Evolutionary conservation across 495 filamentous ascomycete genomes (phyloP), one percentile per base, ranked within the genome.

Genomic region (Cercophora sp.): DNA sequence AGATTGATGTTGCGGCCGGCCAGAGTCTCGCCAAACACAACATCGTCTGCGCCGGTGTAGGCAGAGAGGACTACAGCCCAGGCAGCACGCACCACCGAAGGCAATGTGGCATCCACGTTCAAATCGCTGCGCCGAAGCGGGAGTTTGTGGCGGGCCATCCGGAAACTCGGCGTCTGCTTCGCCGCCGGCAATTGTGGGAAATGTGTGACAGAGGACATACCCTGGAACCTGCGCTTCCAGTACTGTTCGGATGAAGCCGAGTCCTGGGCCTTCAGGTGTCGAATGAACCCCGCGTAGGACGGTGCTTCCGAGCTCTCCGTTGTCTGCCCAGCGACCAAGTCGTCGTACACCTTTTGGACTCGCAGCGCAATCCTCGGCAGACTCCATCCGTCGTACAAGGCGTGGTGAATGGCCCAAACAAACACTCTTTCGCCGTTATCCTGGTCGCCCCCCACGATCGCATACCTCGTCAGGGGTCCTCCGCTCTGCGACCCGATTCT

Each of bases 361-460:
- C 70, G 65, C 2, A 77, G 58, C 3, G 75, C 63, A 24, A 84
- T 67, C 0, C 80, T 51, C 2, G 68, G 64, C 36, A 79, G 63
- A 9, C 73, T 79, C 81, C 81, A 86, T 22, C 81, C 82, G 52
- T 87, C 84, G 57, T 85, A 87, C 4, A 87, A 59, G 1, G 79
- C 75, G 56, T 87, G 84, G 51, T 86, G 83, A 5, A 81, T 70
- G 13, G 79, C 81, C 75, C 74, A 79, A 3, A 82, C 67, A 61
- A 84, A 79, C 40, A 72, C 39, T 6, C 16, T 26, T n/a, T 8
- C 9, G 32, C 22, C 51, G 8, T 27, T 15, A 0, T 27, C 48
- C 19, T 40, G 23, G 1, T 59, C 39, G 18, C n/a, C n/a, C 15
- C 18, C 24, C 24, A 64, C 45, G 8, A 70, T 52, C 3, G 64